Evolutionary conservation across 768 basidiomycete species (phyloP).

Genomic region (Suillus fuscotomentosus): DNA sequence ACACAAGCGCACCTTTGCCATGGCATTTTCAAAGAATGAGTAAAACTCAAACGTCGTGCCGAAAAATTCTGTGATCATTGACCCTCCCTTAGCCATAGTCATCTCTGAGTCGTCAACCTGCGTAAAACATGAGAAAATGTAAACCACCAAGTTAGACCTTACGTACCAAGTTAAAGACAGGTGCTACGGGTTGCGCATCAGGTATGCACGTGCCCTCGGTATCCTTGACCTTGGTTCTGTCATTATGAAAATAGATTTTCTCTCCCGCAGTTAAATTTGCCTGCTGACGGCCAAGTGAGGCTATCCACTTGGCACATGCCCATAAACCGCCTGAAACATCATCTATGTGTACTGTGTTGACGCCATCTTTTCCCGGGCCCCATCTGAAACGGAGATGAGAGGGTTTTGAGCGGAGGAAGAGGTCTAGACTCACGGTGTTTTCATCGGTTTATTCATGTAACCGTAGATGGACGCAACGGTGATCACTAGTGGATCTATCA

Average conservation of each 20-base stretch:
- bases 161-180: conserved; percentile 79
- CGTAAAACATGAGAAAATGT: conserved; percentile 3
- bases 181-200: conserved; percentile 60
- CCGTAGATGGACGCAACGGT: conserved; percentile 81
- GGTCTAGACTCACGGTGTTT: conserved; percentile 55
- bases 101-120: conserved; percentile 77
- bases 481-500: conserved; percentile 63
- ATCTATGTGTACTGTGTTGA: conserved; percentile 73
- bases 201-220: conserved; percentile 61
- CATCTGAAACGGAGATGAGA: conserved; percentile 46
- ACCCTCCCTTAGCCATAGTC: conserved; percentile 64
- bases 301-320: conserved; percentile 79
- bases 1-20: conserved; percentile 53
- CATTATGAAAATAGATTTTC: conserved; percentile 58
- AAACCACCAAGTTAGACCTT: not conserved
- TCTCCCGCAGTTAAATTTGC: conserved; percentile 69
- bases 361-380: conserved; percentile 75
- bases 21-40: conserved; percentile 61
- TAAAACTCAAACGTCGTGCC: conserved; percentile 82
- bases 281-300: conserved; percentile 55
- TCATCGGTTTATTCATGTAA: conserved; percentile 81
- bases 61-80: conserved; percentile 67
- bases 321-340: conserved; percentile 79
- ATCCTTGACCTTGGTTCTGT: conserved; percentile 64
- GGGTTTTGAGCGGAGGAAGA: not conserved